phyloP scores from a whole-genome alignment of 306 rosid species.

The Vigna reflexopilosa region DNA sequence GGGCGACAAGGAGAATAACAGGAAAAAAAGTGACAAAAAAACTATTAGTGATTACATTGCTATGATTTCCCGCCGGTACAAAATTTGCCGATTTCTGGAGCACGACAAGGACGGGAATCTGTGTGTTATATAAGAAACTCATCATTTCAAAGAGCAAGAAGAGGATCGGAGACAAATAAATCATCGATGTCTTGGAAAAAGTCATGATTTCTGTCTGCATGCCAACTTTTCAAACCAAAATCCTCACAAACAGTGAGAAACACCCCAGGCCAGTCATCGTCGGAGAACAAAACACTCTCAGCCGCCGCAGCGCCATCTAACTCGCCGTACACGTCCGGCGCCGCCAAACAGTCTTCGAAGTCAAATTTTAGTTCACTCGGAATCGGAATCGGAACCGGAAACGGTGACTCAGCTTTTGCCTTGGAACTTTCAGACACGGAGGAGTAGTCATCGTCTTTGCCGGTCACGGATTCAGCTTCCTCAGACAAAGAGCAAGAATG shows the following conservation, averaged over 20 bases:
- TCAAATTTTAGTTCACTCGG: slow-evolving; percentile 55
- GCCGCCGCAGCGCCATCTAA: slow-evolving; percentile 31
- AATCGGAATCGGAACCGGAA: slow-evolving; percentile 52
- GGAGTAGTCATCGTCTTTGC: slow-evolving; percentile 45
- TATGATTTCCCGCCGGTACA: slow-evolving; percentile 53
- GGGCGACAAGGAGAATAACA: not conserved
- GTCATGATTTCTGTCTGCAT: slow-evolving; percentile 54
- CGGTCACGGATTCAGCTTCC: slow-evolving; percentile 56
- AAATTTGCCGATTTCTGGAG: slow-evolving; percentile 54
- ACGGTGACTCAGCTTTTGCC: slow-evolving; percentile 49
- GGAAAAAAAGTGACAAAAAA: not conserved
- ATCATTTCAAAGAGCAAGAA: slow-evolving; percentile 59
- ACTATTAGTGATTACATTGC: slow-evolving; percentile 1
- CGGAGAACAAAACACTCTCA: slow-evolving; percentile 35
- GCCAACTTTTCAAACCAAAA: slow-evolving; percentile 51
- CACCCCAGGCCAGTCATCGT: slow-evolving; percentile 39
- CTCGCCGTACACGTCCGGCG: slow-evolving; percentile 22
- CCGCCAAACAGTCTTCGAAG: slow-evolving; percentile 53
- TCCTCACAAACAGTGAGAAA: slow-evolving; percentile 45
- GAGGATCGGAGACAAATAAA: slow-evolving; percentile 69
- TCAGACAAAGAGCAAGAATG: slow-evolving; percentile 62
- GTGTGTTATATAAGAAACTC: not conserved
- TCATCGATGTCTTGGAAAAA: slow-evolving; percentile 88
- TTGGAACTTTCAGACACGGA: slow-evolving; percentile 51
- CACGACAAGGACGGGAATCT: slow-evolving; percentile 41